Base-by-base conservation (phyloP, 2,329 filamentous ascomycete genomes). In the Stemphylium beticola region DNA sequence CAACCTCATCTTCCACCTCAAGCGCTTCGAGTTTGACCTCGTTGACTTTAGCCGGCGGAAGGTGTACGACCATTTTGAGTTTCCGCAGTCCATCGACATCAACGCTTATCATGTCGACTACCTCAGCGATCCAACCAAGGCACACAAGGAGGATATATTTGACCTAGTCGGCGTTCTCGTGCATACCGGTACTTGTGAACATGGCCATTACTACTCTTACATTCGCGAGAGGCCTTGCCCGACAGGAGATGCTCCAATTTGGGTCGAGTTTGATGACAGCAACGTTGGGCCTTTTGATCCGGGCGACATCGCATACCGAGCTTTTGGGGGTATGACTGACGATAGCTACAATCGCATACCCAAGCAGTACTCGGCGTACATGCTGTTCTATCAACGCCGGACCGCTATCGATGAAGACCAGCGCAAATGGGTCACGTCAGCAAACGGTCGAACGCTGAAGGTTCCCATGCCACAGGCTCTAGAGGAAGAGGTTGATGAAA, bases 241-340 rank as follows among this genome's bases (percentile, higher is more conserved):
- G 17, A 73, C 77, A 31, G 72, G 73, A 4, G 78, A 78, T 10
- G 77, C 66, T 47, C 53, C 64, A 24, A 79, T 79, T 4, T 99
- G 95, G 95, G 83, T 96, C 9, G 91, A 96, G 69, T 97, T 97
- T 76, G 98, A 99, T 65, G 95, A 99, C 72, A 88, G 92, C n/a
- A 81, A 85, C 44, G 93, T 96, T 20, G 85, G 81, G 15, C 76
- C 81, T 1, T 97, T 93, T 81, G 89, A 96, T 63, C 86, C 88
- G 8, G 78, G 79, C 1, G 83, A 86, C 18, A 89, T 98, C 76
- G 86, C 90, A 55, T 82, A 83, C 49, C 85, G 88, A 37, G 95
- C 93, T 64, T 96, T 92, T 54, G 79, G 79, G 26, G 79, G 79
- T 1, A 77, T 58, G 17, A 67, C 54, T 12, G 73, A 74, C 4